Evolutionary conservation across 768 basidiomycete species (phyloP).

Genomic region (Chalciporus sphaerocephalus): DNA sequence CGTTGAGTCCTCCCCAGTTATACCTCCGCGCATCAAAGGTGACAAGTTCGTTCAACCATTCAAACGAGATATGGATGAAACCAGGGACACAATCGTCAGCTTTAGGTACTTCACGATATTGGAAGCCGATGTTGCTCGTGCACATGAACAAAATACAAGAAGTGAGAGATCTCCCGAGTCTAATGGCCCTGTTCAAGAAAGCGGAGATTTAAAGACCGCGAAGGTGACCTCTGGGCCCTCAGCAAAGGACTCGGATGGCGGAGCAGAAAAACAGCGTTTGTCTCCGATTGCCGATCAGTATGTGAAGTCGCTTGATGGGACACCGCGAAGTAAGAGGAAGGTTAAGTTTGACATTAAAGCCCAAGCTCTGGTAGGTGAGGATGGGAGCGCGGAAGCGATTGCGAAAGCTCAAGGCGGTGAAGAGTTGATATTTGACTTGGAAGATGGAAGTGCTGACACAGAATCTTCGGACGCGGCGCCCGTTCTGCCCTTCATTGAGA

Average conservation of each 20-base stretch:
- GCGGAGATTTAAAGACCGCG: constrained; percentile 9
- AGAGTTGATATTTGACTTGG: constrained; percentile 72
- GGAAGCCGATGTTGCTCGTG: constrained; percentile 36
- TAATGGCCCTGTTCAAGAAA: constrained; percentile 8
- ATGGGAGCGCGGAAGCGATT: constrained; percentile 31
- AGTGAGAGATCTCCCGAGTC: constrained; percentile 11
- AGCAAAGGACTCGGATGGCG: constrained; percentile 5
- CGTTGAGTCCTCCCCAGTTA: constrained; percentile 10
- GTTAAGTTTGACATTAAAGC: constrained; percentile 72
- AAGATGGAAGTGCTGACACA: constrained; percentile 43
- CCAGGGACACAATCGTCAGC: constrained; percentile 43
- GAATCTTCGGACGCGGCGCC: constrained; percentile 33
- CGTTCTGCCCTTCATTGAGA: constrained; percentile 35
- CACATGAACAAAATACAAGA: constrained; percentile 16
- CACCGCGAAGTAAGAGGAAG: constrained; percentile 55
- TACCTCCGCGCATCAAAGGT: constrained; percentile 23
- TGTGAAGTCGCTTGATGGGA: constrained; percentile 29
- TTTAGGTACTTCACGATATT: constrained; percentile 44
- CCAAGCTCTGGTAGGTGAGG: constrained; percentile 46
- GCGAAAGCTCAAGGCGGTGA: constrained; percentile 36
- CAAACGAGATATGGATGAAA: constrained; percentile 45
- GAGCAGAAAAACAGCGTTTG: constrained; percentile 11
- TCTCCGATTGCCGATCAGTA: constrained; percentile 18
- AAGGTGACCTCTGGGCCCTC: constrained; percentile 6
- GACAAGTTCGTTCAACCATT: constrained; percentile 34